These are phyloP conservation scores for Buxus sempervirens DNA, from an alignment of 164 flowering plant species.

Conservation along the genomic window DNA sequence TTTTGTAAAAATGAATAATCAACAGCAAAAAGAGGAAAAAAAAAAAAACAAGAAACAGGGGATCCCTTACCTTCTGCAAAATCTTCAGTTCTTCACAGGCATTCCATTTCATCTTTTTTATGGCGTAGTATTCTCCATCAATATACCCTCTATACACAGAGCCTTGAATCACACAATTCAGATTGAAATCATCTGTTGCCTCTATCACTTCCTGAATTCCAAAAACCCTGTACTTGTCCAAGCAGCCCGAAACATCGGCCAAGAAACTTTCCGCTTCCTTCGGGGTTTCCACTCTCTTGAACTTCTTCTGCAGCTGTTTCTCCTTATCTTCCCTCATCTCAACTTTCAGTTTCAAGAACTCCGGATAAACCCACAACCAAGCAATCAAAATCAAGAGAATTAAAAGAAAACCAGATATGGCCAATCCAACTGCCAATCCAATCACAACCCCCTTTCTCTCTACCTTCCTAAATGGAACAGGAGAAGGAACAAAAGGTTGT, in stretches of 20 bases:
- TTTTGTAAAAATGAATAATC: no score
- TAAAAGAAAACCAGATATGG: slow-evolving; percentile 38
- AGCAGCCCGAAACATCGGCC: slow-evolving; percentile 82
- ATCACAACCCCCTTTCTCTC: slow-evolving; percentile 33
- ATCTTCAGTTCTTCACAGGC: slow-evolving; percentile 89
- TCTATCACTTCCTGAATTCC: slow-evolving; percentile 56
- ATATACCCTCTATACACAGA: slow-evolving; percentile 73
- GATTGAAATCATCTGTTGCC: slow-evolving; percentile 66
- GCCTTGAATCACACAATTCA: slow-evolving; percentile 59
- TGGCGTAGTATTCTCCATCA: slow-evolving; percentile 59
- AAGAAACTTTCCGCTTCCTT: slow-evolving; percentile 29
- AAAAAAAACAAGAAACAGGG: neutral
- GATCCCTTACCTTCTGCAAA: slow-evolving; percentile 72
- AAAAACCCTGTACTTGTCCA: slow-evolving; percentile 86
- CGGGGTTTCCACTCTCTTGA: slow-evolving; percentile 5
- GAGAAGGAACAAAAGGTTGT: slow-evolving; percentile 43
- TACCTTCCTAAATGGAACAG: neutral
- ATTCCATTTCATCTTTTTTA: slow-evolving; percentile 97
- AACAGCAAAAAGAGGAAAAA: neutral
- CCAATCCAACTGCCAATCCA: slow-evolving; percentile 63
- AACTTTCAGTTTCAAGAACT: slow-evolving; percentile 17
- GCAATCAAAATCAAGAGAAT: slow-evolving; percentile 28
- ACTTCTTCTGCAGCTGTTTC: slow-evolving; percentile 12
- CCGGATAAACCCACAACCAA: slow-evolving; percentile 36
- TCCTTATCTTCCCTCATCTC: slow-evolving; percentile 19